These are phyloP conservation scores for Neospermospora avenae DNA, from an alignment of 2,329 filamentous ascomycete species.

Conservation along the genomic window DNA sequence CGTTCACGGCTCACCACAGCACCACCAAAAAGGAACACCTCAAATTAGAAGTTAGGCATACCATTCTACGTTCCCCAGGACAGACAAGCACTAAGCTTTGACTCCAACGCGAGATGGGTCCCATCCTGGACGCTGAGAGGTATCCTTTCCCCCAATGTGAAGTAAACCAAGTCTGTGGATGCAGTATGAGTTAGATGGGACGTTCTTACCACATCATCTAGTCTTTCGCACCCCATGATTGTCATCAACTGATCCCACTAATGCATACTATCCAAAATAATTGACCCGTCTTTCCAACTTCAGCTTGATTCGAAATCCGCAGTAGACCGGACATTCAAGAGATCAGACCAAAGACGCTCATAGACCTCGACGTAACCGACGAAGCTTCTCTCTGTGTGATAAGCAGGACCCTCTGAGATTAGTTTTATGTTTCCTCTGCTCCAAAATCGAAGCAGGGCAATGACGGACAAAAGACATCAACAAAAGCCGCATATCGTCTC, in stretches of 20 bases:
- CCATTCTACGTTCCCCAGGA: slow-evolving; percentile 25
- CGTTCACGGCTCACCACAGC: slow-evolving; percentile 20
- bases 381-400: slow-evolving; percentile 68
- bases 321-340: slow-evolving; percentile 23
- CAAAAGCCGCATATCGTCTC: slow-evolving; percentile 81
- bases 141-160: slow-evolving; percentile 15
- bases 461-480: slow-evolving; percentile 92
- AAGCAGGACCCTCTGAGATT: slow-evolving; percentile 84
- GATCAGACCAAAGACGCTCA: slow-evolving; percentile 20
- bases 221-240: slow-evolving; percentile 21
- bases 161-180: slow-evolving; percentile 17
- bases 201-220: slow-evolving; percentile 27
- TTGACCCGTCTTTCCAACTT: slow-evolving; percentile 19
- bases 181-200: slow-evolving; percentile 19
- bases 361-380: slow-evolving; percentile 27
- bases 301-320: slow-evolving; percentile 19
- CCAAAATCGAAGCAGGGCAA: slow-evolving; percentile 55
- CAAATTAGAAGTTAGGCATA: slow-evolving; percentile 18
- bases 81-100: slow-evolving; percentile 90
- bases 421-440: slow-evolving; percentile 89
- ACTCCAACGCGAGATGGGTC: slow-evolving; percentile 92
- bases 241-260: slow-evolving; percentile 5
- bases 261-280: slow-evolving; percentile 20
- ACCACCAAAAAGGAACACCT: slow-evolving; percentile 12
- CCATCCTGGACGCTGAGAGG: slow-evolving; percentile 41